Percentiles rank a stretch among this genome's conserved stretches.
These are phyloP conservation scores for Chaetoceros tenuissimus DNA, from an alignment of 108 stramenopile genomes.

Conservation along the genomic window DNA sequence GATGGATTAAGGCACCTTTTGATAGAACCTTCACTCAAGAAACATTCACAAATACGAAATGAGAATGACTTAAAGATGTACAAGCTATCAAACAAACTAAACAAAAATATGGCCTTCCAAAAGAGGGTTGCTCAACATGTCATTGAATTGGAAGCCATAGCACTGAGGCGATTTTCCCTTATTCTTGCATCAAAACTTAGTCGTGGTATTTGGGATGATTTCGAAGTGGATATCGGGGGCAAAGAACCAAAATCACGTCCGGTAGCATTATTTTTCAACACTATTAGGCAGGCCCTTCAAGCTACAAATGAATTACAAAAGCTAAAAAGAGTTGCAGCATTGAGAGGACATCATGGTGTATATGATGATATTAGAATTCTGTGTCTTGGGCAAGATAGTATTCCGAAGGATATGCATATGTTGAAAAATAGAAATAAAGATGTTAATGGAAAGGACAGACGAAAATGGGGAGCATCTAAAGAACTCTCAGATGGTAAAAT, in stretches of 20 bases:
- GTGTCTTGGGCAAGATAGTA: conserved; percentile 25
- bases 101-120: neutral
- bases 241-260: conserved; percentile 7
- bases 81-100: neutral
- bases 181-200: conserved; percentile 37
- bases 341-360: neutral
- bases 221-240: neutral
- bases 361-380: conserved; percentile 37
- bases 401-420: conserved; percentile 19
- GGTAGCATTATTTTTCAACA: conserved; percentile 53
- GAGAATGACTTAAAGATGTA: neutral
- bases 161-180: conserved; percentile 40
- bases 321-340: conserved; percentile 8
- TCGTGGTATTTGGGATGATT: conserved; percentile 12
- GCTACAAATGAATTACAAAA: conserved; percentile 40
- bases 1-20: conserved; percentile 44
- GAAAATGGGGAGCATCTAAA: conserved; percentile 11
- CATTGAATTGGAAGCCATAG: conserved; percentile 14
- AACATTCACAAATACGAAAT: neutral
- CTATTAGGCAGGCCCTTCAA: conserved; percentile 47
- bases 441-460: conserved; percentile 5
- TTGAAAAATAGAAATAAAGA: conserved; percentile 3
- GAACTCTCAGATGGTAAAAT: conserved; percentile 9
- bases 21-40: conserved; percentile 1
- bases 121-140: conserved; percentile 3